phyloP scores from a whole-genome alignment of 2,329 filamentous ascomycete species.

The Emergomyces africanus region DNA sequence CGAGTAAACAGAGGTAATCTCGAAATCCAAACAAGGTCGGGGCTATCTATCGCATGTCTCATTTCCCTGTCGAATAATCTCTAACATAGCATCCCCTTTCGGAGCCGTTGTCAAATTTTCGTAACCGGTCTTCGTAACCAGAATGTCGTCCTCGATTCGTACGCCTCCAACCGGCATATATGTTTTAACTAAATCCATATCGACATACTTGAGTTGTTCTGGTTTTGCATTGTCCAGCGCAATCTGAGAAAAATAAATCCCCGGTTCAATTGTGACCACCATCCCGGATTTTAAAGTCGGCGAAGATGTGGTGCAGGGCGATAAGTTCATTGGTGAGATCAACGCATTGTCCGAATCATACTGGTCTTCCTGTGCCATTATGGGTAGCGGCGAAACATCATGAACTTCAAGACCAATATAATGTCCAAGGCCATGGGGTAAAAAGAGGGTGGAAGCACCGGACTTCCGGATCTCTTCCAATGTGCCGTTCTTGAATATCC shows the following conservation, averaged over 20 bases:
- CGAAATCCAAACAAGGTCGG: neutral
- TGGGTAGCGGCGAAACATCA: conserved; percentile 25
- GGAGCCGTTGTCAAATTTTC: conserved; percentile 61
- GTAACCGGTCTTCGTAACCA: conserved; percentile 55
- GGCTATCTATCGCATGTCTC: neutral
- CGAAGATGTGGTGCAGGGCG: conserved; percentile 23
- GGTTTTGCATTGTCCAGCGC: conserved; percentile 24
- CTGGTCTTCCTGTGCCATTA: conserved; percentile 18
- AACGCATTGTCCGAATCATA: conserved; percentile 10
- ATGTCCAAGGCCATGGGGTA: conserved; percentile 43
- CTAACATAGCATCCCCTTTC: conserved; percentile 47
- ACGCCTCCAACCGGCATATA: conserved; percentile 33
- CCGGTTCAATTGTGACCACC: conserved; percentile 45
- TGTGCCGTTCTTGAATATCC: conserved; percentile 55
- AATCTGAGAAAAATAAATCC: conserved; percentile 33
- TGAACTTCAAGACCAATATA: conserved; percentile 40
- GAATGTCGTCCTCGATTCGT: conserved; percentile 45
- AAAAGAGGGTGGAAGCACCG: conserved; percentile 28
- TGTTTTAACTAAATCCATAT: conserved; percentile 26
- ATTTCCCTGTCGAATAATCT: conserved; percentile 22
- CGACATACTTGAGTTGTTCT: conserved; percentile 23
- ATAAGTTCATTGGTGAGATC: conserved; percentile 10
- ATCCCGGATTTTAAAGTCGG: conserved; percentile 38
- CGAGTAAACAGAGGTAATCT: neutral
- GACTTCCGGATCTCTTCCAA: conserved; percentile 36